These are phyloP conservation scores for Phyllosticta capitalensis DNA, from an alignment of 2,329 filamentous ascomycete species.

Conservation along the genomic window DNA sequence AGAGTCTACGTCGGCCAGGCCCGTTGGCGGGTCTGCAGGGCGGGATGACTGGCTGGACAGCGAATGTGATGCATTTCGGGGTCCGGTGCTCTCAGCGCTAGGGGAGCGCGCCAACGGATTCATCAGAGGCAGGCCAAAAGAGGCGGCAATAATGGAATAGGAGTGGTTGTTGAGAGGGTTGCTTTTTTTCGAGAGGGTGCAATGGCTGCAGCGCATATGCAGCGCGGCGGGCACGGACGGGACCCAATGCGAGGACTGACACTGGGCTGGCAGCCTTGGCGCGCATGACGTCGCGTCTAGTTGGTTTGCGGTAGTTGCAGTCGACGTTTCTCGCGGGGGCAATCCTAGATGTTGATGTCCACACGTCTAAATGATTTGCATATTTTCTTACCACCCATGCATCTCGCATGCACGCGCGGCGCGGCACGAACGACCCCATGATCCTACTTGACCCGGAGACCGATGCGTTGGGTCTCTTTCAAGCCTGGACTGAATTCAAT, in stretches of 20 bases:
- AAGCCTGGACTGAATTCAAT: not conserved
- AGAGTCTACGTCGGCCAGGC: conserved; percentile 47
- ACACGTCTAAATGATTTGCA: not conserved
- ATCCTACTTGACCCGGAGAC: not conserved
- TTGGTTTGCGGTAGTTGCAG: not conserved
- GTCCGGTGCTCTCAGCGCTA: conserved; percentile 31
- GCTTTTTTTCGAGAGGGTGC: not conserved
- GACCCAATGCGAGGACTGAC: not conserved
- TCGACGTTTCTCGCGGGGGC: not conserved
- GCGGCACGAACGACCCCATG: not conserved
- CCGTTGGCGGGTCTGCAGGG: conserved; percentile 51
- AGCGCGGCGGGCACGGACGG: not conserved
- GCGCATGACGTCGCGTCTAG: not conserved
- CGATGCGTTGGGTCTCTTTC: not conserved
- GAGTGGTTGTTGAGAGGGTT: not conserved
- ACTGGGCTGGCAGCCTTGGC: not conserved
- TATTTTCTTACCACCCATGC: not conserved
- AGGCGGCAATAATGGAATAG: not conserved
- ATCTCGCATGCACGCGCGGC: not conserved
- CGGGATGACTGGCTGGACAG: conserved; percentile 41
- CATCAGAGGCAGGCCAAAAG: not conserved
- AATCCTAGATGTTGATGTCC: not conserved
- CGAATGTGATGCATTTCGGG: conserved; percentile 26
- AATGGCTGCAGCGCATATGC: not conserved
- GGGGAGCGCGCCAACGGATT: conserved; percentile 23